These are phyloP conservation scores for Salvia rosmarinus DNA, from an alignment of 257 asterid genomes.

Conservation along the genomic window DNA sequence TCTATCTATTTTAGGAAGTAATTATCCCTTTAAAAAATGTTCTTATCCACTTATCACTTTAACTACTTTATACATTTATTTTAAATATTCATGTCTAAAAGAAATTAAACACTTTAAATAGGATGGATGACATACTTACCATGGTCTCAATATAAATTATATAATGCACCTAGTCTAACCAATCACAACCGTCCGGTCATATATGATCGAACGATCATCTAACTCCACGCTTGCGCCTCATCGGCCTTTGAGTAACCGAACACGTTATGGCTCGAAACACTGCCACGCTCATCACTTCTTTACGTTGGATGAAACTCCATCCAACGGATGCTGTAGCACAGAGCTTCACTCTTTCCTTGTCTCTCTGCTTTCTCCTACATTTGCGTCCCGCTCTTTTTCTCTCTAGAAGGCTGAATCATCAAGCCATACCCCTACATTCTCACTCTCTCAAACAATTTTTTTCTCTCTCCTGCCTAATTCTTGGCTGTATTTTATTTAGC, in stretches of 20 bases:
- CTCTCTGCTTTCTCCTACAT: conserved; percentile 38
- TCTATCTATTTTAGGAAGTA: too few species aligned
- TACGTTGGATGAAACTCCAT: conserved; percentile 53
- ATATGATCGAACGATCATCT: conserved; percentile 36
- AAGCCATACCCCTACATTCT: conserved; percentile 13
- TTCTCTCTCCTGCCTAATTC: conserved; percentile 17
- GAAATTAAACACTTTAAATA: too few species aligned
- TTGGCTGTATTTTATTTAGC: conserved; percentile 16
- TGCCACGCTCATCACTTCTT: conserved; percentile 55
- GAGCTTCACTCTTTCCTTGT: conserved; percentile 24
- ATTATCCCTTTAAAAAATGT: too few species aligned
- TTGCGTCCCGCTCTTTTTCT: conserved; percentile 73
- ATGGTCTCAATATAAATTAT: conserved; percentile 43
- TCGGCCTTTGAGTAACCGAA: conserved; percentile 67
- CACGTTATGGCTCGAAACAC: conserved; percentile 67
- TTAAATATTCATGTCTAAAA: too few species aligned
- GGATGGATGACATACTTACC: too few species aligned
- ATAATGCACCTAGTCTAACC: conserved; percentile 37
- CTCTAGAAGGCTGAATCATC: conserved; percentile 38
- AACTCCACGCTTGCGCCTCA: conserved; percentile 52
- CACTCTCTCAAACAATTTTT: conserved; percentile 24
- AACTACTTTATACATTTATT: too few species aligned
- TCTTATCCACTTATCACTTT: too few species aligned
- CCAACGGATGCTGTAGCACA: conserved; percentile 50
- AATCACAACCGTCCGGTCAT: conserved; percentile 38